These are phyloP conservation scores for Angophora floribunda DNA, from an alignment of 345 rosid genomes.

Conservation along the genomic window DNA sequence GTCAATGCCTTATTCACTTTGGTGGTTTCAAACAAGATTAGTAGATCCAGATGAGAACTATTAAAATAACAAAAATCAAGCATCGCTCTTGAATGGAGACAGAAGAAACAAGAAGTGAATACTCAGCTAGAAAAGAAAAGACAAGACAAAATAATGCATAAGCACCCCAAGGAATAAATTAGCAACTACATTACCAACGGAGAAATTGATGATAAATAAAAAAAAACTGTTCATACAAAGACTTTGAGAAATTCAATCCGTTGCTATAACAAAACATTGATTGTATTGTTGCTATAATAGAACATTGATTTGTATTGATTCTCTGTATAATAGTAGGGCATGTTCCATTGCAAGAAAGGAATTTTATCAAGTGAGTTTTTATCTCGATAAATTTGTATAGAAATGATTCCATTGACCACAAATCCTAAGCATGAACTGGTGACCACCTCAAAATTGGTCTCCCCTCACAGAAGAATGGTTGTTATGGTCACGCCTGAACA, in stretches of 20 bases:
- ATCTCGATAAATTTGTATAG: background rate
- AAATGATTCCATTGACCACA: background rate
- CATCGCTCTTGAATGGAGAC: background rate
- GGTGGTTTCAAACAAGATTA: background rate
- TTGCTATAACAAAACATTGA: background rate
- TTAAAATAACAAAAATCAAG: background rate
- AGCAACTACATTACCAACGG: background rate
- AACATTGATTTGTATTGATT: background rate
- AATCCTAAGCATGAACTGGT: background rate
- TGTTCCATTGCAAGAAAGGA: background rate
- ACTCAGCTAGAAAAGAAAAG: background rate
- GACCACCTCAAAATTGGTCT: background rate
- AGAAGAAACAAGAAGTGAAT: background rate
- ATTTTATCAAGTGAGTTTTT: background rate
- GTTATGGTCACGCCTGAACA: background rate
- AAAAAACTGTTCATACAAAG: background rate
- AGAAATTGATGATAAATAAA: background rate
- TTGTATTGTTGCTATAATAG: background rate
- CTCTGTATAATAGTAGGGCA: background rate
- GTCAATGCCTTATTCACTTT: background rate
- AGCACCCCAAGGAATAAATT: background rate
- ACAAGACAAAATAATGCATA: background rate
- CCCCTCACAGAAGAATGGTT: background rate
- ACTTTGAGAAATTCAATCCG: background rate
- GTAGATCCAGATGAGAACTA: background rate